Evolutionary conservation across 768 basidiomycete genomes (phyloP).

Genomic region (Naganishia antarctica): DNA sequence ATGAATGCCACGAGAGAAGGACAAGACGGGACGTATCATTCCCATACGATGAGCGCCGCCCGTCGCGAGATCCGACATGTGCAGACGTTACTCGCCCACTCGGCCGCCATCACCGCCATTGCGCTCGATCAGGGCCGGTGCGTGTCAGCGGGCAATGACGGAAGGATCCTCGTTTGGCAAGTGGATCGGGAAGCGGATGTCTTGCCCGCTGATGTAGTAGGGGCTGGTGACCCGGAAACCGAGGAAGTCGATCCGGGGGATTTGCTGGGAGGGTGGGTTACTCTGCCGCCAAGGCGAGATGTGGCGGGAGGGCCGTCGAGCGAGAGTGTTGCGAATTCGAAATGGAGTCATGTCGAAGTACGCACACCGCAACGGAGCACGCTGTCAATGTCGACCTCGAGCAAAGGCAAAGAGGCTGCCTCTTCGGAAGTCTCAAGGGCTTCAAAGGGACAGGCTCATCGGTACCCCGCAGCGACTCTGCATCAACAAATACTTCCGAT

Average conservation of each 20-base stretch:
- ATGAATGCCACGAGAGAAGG: not conserved
- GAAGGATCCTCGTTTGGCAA: conserved; percentile 45
- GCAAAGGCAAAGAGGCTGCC: no score
- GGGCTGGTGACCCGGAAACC: conserved; percentile 22
- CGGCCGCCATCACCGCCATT: conserved; percentile 40
- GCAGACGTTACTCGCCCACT: conserved; percentile 45
- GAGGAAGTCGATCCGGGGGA: conserved; percentile 7
- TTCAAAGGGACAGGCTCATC: no score
- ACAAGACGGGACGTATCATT: not conserved
- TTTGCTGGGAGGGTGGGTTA: conserved; percentile 2
- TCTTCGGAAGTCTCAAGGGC: no score
- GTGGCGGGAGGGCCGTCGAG: not conserved
- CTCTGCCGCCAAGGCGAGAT: not conserved
- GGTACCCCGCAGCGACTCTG: not conserved
- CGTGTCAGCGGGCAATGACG: conserved; percentile 44
- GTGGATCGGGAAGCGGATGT: conserved; percentile 31
- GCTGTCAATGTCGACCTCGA: not conserved
- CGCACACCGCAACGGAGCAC: conserved; percentile 28
- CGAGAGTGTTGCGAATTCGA: conserved; percentile 14
- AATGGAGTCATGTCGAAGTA: conserved; percentile 38
- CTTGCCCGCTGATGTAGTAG: conserved; percentile 18
- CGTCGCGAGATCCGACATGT: conserved; percentile 36
- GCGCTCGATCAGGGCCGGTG: conserved; percentile 38
- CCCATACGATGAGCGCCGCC: not conserved
- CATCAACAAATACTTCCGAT: conserved; percentile 21